These are phyloP conservation scores for Poterioochromonas sp. DNA, from an alignment of 352 stramenopile genomes.

Conservation along the genomic window DNA sequence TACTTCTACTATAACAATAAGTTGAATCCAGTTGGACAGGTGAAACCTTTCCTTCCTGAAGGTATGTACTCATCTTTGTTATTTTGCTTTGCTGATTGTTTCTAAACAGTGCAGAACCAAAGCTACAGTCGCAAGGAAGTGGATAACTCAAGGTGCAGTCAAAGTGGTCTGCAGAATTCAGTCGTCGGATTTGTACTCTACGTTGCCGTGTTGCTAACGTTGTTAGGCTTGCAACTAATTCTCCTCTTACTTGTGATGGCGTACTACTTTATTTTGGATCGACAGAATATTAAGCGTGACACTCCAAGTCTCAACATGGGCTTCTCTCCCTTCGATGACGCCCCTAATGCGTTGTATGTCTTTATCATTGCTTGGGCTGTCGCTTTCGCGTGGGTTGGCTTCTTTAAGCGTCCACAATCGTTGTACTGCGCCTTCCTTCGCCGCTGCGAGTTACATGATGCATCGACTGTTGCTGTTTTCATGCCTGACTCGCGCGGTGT, in stretches of 20 bases:
- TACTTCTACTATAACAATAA: background rate
- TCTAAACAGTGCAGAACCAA: background rate
- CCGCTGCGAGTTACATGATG: background rate
- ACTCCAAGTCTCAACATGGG: background rate
- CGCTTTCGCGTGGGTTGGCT: background rate
- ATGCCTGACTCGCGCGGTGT: background rate
- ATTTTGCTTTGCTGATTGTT: background rate
- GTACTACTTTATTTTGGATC: background rate
- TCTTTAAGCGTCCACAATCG: background rate
- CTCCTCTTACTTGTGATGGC: background rate
- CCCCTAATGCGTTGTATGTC: background rate
- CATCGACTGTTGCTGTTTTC: background rate
- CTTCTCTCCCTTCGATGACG: background rate
- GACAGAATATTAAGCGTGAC: background rate
- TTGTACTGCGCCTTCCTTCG: background rate
- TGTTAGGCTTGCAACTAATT: background rate
- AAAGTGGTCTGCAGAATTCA: background rate
- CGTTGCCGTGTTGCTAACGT: background rate
- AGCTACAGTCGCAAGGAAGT: background rate
- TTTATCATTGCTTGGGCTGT: background rate
- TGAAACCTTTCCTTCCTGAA: background rate
- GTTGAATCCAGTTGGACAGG: background rate
- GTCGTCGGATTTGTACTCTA: background rate
- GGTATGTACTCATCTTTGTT: background rate
- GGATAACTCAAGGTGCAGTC: background rate